A percentile compares a stretch with the other conserved stretches of the same genome.
These are phyloP conservation scores for Funneliformis geosporum DNA, from an alignment of 192 early-diverging fungal genomes.

Conservation along the genomic window DNA sequence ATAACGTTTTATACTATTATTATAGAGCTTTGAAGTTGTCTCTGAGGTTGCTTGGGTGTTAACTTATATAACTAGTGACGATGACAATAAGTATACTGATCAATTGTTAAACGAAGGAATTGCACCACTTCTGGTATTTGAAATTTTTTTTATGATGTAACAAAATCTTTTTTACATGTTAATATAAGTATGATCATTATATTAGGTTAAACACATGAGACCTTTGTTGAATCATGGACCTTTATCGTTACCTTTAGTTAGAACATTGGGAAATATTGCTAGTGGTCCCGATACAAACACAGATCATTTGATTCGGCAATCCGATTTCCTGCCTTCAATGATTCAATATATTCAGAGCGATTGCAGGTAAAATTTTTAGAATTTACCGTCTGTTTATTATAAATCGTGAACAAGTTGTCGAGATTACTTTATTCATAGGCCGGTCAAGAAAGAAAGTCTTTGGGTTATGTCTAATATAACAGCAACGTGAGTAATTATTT, in stretches of 20 bases:
- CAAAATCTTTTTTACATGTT: not conserved
- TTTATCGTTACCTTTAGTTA: constrained; percentile 58
- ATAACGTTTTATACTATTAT: no score
- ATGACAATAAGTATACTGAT: constrained; percentile 49
- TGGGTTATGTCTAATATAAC: constrained; percentile 75
- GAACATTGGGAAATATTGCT: constrained; percentile 69
- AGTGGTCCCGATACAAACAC: constrained; percentile 64
- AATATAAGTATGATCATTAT: not conserved
- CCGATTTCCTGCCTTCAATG: constrained; percentile 52
- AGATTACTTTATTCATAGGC: constrained; percentile 37
- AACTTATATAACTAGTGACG: constrained; percentile 59
- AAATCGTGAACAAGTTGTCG: not conserved
- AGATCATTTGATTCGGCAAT: constrained; percentile 46
- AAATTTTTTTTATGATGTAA: not conserved
- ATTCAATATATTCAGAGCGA: constrained; percentile 50
- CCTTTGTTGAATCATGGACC: constrained; percentile 42
- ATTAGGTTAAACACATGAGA: constrained; percentile 45
- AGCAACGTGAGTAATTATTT: constrained; percentile 41
- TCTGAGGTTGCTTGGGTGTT: constrained; percentile 70
- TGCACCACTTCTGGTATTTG: constrained; percentile 33
- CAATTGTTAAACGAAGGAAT: constrained; percentile 44
- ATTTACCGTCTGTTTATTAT: not conserved
- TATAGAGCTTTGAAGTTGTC: constrained; percentile 49
- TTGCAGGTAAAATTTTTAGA: constrained; percentile 43
- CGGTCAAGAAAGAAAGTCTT: constrained; percentile 70